Evolutionary conservation across 1,284 basidiomycete genomes (phyloP), one percentile per base, ranked within the genome.

Genomic region (Pseudozyma sp.): DNA sequence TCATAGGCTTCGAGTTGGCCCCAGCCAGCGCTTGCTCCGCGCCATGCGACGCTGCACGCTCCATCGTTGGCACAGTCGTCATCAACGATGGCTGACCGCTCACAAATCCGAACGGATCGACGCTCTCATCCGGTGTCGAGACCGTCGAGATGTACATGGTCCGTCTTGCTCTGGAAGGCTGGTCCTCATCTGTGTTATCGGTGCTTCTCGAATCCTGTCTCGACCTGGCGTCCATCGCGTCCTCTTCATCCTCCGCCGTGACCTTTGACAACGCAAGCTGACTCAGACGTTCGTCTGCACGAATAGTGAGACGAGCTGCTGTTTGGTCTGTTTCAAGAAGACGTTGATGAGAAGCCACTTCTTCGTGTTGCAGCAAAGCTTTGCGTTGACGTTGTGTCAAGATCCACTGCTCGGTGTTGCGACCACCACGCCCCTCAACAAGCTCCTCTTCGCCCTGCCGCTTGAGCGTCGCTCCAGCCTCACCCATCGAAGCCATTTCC

Each of bases 391-490:
- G 59, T 49, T 75, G 72, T 2, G 63, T 70, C 40, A 70, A 38
- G 45, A 75, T 75, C 67, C 72, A 75, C 40, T 70, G 67, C 21
- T 75, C 67, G 21, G 72, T 75, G 4, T 66, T 59, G 44, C 62
- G 66, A 16, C 43, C 38, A 1, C 57, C 67, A 9, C 71, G 52
- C 7, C 55, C 51, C 12, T 60, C 43, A 4, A 25, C 47, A 11
- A 7, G 31, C 1, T 14, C 14, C 0, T 48, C 55, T n/a, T 50
- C 43, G 21, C 51, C 39, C 18, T 42, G 53, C 39, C 53, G 50
- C 21, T 61, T 57, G 16, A 68, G 54, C 42, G 55, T 51, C 5
- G 57, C 51, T 21, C 49, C 68, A 14, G 58, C 68, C 13, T 21
- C 50, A 14, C 52, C 38, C 9, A 61, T 53, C 18, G 68, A 58